phyloP scores from a whole-genome alignment of 176 grass and related monocot genomes.

The Aechmea fasciata region DNA sequence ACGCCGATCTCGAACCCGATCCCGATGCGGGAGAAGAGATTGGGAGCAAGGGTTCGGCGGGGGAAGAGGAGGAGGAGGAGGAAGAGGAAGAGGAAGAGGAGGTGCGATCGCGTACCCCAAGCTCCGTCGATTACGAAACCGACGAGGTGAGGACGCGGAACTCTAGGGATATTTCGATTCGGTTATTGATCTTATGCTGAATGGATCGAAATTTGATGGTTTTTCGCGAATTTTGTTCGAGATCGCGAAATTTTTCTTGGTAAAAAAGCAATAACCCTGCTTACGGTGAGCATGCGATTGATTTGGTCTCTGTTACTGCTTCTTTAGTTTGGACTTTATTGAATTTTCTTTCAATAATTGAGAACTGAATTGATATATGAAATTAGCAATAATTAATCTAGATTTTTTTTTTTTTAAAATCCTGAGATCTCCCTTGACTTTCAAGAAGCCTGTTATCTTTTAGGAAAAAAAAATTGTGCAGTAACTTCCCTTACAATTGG shows the following conservation, averaged over 20 bases:
- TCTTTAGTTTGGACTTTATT: no score
- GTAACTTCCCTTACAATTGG: neutral
- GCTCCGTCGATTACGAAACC: neutral
- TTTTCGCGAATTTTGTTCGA: neutral
- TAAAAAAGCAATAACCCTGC: neutral
- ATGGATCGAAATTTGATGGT: neutral
- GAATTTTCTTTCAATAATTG: no score
- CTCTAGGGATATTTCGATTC: neutral
- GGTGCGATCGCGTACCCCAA: neutral
- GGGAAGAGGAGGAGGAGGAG: neutral
- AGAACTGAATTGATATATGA: no score
- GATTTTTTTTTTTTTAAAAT: no score
- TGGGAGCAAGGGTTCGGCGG: neutral
- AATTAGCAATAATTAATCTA: no score
- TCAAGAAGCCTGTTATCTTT: no score
- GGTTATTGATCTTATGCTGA: neutral
- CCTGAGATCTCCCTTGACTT: no score
- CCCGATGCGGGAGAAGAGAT: neutral
- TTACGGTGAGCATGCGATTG: no score
- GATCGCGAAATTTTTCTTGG: neutral
- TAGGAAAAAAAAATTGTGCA: neutral
- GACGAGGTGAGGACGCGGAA: neutral
- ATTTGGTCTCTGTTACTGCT: no score
- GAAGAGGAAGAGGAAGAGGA: neutral
- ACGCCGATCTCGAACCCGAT: conserved; percentile 7